A percentile compares a stretch with the other conserved stretches of the same genome.
These are phyloP conservation scores for Cutaneotrichosporon sp. DNA, from an alignment of 1,284 basidiomycete genomes.

Conservation along the genomic window DNA sequence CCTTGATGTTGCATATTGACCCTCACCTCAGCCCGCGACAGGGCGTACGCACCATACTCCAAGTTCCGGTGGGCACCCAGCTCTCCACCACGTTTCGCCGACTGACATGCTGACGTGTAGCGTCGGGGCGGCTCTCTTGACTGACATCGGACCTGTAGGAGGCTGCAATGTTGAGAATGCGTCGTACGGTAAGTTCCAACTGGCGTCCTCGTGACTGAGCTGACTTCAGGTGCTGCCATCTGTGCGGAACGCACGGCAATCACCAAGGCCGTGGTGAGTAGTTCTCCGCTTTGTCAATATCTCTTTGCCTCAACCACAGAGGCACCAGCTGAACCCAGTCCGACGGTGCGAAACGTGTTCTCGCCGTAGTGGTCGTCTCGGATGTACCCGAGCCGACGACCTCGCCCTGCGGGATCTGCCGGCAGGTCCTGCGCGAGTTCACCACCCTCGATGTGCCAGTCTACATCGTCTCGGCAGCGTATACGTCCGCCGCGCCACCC, in stretches of 20 bases:
- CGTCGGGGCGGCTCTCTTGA: slow-evolving; percentile 77
- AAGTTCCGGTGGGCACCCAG: slow-evolving; percentile 77
- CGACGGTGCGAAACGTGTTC: slow-evolving; percentile 63
- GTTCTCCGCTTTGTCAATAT: neutral
- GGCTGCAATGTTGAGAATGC: slow-evolving; percentile 89
- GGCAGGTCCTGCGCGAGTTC: slow-evolving; percentile 87
- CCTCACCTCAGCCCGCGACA: slow-evolving; percentile 53
- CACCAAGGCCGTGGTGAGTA: slow-evolving; percentile 8
- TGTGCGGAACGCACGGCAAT: slow-evolving; percentile 86
- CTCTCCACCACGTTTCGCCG: too few species aligned
- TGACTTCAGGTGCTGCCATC: slow-evolving; percentile 52
- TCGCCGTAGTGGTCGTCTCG: slow-evolving; percentile 69
- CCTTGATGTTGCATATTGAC: neutral
- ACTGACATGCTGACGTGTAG: slow-evolving; percentile 16
- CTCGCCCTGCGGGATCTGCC: slow-evolving; percentile 85
- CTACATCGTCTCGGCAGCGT: slow-evolving; percentile 59
- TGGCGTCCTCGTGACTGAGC: too few species aligned
- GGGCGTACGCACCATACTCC: slow-evolving; percentile 69
- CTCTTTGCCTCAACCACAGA: too few species aligned
- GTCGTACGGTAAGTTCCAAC: slow-evolving; percentile 75
- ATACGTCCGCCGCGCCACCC: slow-evolving; percentile 34
- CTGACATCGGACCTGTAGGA: slow-evolving; percentile 63
- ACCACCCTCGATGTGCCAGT: slow-evolving; percentile 68
- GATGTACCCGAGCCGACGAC: slow-evolving; percentile 59
- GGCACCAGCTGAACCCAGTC: slow-evolving; percentile 56